A percentile compares a stretch with the other conserved stretches of the same genome.
phyloP scores from a whole-genome alignment of 2,329 filamentous ascomycete species.

The Lanzia echinophila region DNA sequence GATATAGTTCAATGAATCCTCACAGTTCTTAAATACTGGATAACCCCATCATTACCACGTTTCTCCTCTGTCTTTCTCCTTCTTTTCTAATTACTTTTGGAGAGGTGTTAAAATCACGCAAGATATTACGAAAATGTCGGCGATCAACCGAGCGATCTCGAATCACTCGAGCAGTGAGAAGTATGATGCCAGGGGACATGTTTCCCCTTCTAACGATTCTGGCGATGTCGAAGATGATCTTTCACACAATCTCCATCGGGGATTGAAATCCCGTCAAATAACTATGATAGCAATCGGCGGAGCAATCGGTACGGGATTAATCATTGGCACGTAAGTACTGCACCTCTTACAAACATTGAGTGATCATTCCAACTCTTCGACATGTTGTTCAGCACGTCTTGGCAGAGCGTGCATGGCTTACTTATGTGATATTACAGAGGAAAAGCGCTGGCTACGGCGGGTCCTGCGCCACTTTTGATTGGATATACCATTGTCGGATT shows the following conservation, averaged over 20 bases:
- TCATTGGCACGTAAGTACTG: conserved; percentile 51
- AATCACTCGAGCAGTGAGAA: conserved; percentile 6
- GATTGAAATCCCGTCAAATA: conserved; percentile 47
- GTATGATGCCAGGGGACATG: not conserved
- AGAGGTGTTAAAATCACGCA: no score
- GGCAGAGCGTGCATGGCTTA: no score
- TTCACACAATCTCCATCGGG: conserved; percentile 38
- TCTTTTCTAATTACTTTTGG: no score
- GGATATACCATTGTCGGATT: conserved; percentile 63
- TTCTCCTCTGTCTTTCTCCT: no score
- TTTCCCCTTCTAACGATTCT: not conserved
- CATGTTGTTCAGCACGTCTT: no score
- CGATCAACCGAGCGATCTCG: no score
- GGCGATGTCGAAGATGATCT: conserved; percentile 18
- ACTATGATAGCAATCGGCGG: conserved; percentile 67
- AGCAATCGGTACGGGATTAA: conserved; percentile 52
- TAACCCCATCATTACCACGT: no score
- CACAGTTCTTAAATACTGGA: not conserved
- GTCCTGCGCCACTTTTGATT: conserved; percentile 63
- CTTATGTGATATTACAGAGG: conserved; percentile 23
- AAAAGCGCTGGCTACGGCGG: conserved; percentile 40
- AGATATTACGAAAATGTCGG: no score
- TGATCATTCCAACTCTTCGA: no score
- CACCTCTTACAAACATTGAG: no score
- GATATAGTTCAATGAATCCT: not conserved